Percentiles rank a stretch among this genome's conserved stretches.
Evolutionary conservation across 768 basidiomycete species (phyloP).

Genomic region (Kwoniella pini): DNA sequence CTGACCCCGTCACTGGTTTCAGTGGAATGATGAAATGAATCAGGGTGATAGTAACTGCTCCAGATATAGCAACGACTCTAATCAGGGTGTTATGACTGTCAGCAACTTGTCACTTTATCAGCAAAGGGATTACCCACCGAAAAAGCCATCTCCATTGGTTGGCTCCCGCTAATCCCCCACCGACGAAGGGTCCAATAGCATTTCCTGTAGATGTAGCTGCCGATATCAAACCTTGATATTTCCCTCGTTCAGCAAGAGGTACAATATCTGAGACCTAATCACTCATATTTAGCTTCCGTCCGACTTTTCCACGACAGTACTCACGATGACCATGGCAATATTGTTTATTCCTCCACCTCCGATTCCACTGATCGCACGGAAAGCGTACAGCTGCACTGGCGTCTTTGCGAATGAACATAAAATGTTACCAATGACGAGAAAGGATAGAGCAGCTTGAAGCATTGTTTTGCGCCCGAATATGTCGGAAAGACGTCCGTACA

Average conservation of each 20-base stretch:
- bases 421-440: conserved; percentile 50
- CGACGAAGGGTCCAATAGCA: conserved; percentile 46
- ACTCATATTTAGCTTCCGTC: background rate
- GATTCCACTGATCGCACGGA: conserved; percentile 47
- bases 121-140: conserved; percentile 24
- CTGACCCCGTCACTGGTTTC: conserved; percentile 35
- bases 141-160: conserved; percentile 49
- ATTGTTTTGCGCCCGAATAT: conserved; percentile 52
- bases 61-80: conserved; percentile 37
- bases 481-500: conserved; percentile 42
- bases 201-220: conserved; percentile 34
- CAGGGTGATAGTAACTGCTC: conserved; percentile 27
- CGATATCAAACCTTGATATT: conserved; percentile 40
- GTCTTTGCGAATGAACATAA: conserved; percentile 51
- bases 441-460: conserved; percentile 42
- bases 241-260: conserved; percentile 42
- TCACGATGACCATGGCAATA: conserved; percentile 49
- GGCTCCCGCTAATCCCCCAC: conserved; percentile 33
- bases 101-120: too few relatives aligned
- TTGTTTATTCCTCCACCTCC: conserved; percentile 53
- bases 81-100: too few relatives aligned
- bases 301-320: background rate
- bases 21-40: conserved; percentile 44
- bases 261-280: conserved; percentile 48
- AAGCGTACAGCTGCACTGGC: conserved; percentile 46